Percentiles rank a stretch among this genome's conserved stretches.
phyloP scores from a whole-genome alignment of 768 basidiomycete genomes.

The Auriscalpium microsporum region DNA sequence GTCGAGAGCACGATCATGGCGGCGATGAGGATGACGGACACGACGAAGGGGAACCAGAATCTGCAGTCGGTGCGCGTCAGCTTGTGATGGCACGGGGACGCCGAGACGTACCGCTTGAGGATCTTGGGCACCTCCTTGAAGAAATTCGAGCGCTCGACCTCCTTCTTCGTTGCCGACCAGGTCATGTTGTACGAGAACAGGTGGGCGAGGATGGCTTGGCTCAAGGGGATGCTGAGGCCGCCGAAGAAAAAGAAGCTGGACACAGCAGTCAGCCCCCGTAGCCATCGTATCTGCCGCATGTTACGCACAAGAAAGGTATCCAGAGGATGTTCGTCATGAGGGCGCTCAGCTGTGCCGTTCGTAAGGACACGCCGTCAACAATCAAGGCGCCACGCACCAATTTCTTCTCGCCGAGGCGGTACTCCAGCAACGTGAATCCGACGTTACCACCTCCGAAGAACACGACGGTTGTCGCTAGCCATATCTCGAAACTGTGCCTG shows the following conservation, averaged over 20 bases:
- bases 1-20: conserved; percentile 48
- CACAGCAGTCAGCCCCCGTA: neutral
- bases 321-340: conserved; percentile 27
- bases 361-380: neutral
- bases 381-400: conserved; percentile 13
- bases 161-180: conserved; percentile 77
- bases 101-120: conserved; percentile 39
- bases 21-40: conserved; percentile 45
- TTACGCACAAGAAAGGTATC: conserved; percentile 33
- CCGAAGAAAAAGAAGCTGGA: conserved; percentile 72
- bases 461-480: conserved; percentile 68
- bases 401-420: conserved; percentile 46
- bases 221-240: conserved; percentile 64
- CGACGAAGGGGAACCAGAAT: conserved; percentile 58
- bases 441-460: conserved; percentile 70
- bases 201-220: conserved; percentile 56
- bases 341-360: conserved; percentile 13
- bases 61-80: neutral
- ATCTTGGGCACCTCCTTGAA: conserved; percentile 87
- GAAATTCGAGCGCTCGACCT: conserved; percentile 84
- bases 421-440: conserved; percentile 65
- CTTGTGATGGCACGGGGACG: neutral
- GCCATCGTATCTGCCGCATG: neutral
- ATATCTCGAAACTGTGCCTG: conserved; percentile 74
- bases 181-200: conserved; percentile 70